Base-by-base conservation (phyloP, 179 eudicot species). In the Beta corolliflora region DNA sequence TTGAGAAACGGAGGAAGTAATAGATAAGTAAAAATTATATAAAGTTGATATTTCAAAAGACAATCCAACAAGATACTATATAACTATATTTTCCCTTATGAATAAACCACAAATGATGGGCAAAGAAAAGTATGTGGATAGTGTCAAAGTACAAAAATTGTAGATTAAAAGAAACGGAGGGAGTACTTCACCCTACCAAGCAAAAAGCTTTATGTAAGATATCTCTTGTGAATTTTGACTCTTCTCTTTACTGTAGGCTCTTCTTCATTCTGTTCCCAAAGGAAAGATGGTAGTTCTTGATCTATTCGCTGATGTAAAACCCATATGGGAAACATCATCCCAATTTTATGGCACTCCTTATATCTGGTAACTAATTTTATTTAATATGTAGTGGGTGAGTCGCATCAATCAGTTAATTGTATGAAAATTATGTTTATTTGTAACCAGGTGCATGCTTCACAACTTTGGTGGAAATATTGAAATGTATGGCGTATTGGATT, bases 201-300 rank as follows among this genome's bases (percentile, higher is more conserved):
- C 25, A 79, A 21, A 74, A 44, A 59, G 31, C 9, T 4, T 16
- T 8, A 53, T 21, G 18, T 8, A 72, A 48, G 77, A 76, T 52
- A 48, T 46, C 65, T 73, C 71, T 70, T 53, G 31, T 48, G 56
- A 36, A n/a, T 55, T 56, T 41, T 73, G 67, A n/a, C 19, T 10
- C 72, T 80, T 21, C 44, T 53, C 11, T 70, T 36, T 18, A 66
- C 55, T 79, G 54, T 72, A 97, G 99, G 99, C 99, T 60, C 98
- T 97, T 81, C 88, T 97, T 73, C 96, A 93, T 81, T 97, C 99
- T 23, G 99, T 97, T 79, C 99, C 99, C 23, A 89, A 83, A 86
- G 99, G 99, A 84, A 97, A 91, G 88, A 97, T 97, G 99, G 92
- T 97, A 81, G 99, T 94, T 84, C 98, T 97, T 87, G 99, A 94